Evolutionary conservation across 2,329 filamentous ascomycete genomes (phyloP), one percentile per base, ranked within the genome.

Genomic region (Clarireedia sp.): DNA sequence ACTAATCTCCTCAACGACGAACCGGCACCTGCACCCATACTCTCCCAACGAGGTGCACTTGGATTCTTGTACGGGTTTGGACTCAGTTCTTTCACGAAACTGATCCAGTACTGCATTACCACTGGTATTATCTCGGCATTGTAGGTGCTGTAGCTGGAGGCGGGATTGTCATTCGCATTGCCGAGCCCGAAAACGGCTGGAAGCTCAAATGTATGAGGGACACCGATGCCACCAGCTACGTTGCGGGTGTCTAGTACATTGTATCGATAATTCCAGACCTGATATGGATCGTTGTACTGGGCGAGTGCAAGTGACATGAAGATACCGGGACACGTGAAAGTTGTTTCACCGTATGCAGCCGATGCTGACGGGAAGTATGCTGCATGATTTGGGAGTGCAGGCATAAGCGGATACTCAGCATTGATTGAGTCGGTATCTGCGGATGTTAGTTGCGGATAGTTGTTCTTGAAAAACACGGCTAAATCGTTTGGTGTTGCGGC

Each of bases 211-310:
- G 68, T 66, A 58, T 74, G 72, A 1, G 69, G 68, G 2, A 72
- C 70, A 1, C 72, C 72, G 24, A 70, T 56, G 0, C 69, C 71
- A 0, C 54, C 49, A 1, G 67, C 68, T 1, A 74, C 66, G 45
- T 73, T 68, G 2, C 66, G 62, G 1, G 70, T 67, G 12, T 70
- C 65, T 12, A 68, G 71, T 2, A 78, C 73, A 45, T 78, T 74
- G 69, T 73, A 78, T 0, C 74, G 69, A 59, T 78, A 78, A 45
- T 73, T 72, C 72, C 75, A 78, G 1, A 69, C 67, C 37, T 68
- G 33, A 45, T 73, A 62, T 16, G 69, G 69, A 51, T 72, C 62
- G 4, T 59, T 56, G 19, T 64, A 64, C 1, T 45, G 51, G 10
- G 70, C 66, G 49, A 66, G 60, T 1, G 65, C 62, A 5, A 64